phyloP scores from a whole-genome alignment of 208 protist species.

The Phytomonas francai region DNA sequence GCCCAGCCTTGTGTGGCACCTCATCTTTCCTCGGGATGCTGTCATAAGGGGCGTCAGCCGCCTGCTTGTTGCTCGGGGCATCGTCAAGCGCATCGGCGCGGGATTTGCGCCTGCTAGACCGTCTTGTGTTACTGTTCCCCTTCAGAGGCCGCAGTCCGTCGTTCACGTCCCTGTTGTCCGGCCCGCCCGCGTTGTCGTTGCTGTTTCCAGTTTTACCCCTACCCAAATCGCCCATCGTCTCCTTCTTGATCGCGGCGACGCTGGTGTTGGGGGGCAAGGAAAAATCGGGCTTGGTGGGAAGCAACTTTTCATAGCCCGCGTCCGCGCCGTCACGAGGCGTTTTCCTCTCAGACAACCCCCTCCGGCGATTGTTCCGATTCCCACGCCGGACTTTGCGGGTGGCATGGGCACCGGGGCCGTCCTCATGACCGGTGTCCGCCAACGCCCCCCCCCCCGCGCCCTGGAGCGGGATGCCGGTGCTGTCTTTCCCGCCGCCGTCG shows the following conservation, averaged over 20 bases:
- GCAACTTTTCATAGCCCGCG: background rate
- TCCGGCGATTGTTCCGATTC: background rate
- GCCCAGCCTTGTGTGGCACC: background rate
- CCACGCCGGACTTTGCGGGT: background rate
- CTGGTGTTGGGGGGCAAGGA: background rate
- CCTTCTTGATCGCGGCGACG: background rate
- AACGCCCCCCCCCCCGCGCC: background rate
- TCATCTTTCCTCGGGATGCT: slow-evolving; percentile 7
- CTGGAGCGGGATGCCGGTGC: background rate
- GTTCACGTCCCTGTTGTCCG: slow-evolving; percentile 5
- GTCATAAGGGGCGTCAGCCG: background rate
- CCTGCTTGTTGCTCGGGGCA: background rate
- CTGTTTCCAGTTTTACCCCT: background rate
- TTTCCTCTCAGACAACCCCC: background rate
- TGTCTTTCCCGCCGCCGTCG: background rate
- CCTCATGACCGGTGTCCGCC: background rate
- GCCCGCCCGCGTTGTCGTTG: slow-evolving; percentile 1
- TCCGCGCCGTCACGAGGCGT: background rate
- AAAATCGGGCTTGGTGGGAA: background rate
- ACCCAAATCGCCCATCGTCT: slow-evolving; percentile 2
- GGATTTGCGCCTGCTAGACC: background rate
- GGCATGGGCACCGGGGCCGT: background rate
- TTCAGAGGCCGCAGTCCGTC: slow-evolving; percentile 10
- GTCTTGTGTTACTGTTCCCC: slow-evolving; percentile 7
- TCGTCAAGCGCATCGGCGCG: slow-evolving; percentile 7